phyloP scores from a whole-genome alignment of 345 rosid species.

The Salix purpurea region DNA sequence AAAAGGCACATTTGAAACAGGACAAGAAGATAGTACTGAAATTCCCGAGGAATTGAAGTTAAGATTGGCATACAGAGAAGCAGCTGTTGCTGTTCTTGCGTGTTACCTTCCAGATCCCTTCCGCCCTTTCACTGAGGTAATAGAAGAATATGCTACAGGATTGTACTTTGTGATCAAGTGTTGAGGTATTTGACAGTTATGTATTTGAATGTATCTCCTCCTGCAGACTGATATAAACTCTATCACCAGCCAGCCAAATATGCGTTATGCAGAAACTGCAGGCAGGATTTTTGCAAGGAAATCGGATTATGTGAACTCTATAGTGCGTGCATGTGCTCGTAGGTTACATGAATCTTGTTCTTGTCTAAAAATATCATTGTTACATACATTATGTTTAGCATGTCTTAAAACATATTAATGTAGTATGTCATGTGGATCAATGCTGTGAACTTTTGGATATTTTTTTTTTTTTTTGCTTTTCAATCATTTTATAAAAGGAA shows the following conservation, averaged over 20 bases:
- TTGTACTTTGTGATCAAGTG: constrained; percentile 14
- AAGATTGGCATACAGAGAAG: constrained; percentile 92
- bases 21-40: constrained; percentile 84
- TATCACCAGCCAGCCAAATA: constrained; percentile 65
- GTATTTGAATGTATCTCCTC: constrained; percentile 20
- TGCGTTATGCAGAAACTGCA: constrained; percentile 51
- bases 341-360: constrained; percentile 33
- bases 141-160: not conserved
- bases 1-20: constrained; percentile 92
- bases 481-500: not conserved
- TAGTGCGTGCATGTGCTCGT: constrained; percentile 90
- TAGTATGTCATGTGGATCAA: too few relatives aligned
- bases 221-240: constrained; percentile 84
- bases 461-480: not conserved
- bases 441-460: not conserved
- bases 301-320: constrained; percentile 69
- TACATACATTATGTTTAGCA: not conserved
- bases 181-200: not conserved
- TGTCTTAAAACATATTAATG: not conserved
- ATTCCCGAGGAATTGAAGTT: constrained; percentile 78
- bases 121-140: constrained; percentile 66
- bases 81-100: constrained; percentile 89
- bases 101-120: constrained; percentile 82
- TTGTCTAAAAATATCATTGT: not conserved
- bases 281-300: constrained; percentile 72